A percentile compares a stretch with the other conserved stretches of the same genome.
phyloP scores from a whole-genome alignment of 192 early-diverging fungal species.

The Linnemannia schmuckeri region DNA sequence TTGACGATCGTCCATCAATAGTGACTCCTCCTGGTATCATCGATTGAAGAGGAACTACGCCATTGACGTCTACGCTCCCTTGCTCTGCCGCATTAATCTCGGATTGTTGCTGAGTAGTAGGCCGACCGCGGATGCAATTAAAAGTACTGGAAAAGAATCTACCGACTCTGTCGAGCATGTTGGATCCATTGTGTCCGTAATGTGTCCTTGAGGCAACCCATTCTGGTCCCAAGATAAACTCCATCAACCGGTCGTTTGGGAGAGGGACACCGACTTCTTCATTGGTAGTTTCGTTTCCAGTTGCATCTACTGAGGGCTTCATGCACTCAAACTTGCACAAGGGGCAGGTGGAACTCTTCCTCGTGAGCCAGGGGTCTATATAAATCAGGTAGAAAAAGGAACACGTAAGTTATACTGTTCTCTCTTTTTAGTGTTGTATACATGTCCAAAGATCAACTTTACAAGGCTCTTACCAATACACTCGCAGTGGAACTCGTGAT shows the following conservation, averaged over 20 bases:
- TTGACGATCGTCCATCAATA: not conserved
- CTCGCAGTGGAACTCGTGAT: slow-evolving; percentile 56
- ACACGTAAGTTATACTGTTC: too few relatives aligned
- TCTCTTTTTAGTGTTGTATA: not conserved
- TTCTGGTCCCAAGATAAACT: slow-evolving; percentile 45
- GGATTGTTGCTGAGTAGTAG: not conserved
- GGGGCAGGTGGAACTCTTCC: slow-evolving; percentile 59
- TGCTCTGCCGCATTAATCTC: not conserved
- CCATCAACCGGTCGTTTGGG: slow-evolving; percentile 44
- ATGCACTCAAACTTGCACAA: slow-evolving; percentile 58
- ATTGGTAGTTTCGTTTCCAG: not conserved
- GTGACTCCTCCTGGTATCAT: slow-evolving; percentile 1
- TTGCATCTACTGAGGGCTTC: not conserved
- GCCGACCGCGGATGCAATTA: slow-evolving; percentile 24
- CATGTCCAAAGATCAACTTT: not conserved
- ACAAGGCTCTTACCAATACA: slow-evolving; percentile 47
- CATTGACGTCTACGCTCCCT: not conserved
- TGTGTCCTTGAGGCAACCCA: slow-evolving; percentile 42
- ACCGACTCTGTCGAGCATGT: slow-evolving; percentile 17
- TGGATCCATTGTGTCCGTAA: slow-evolving; percentile 3
- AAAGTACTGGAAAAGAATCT: slow-evolving; percentile 7
- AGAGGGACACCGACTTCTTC: not conserved
- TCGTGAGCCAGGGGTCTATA: slow-evolving; percentile 57
- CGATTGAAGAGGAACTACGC: slow-evolving; percentile 19
- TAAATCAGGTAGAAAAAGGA: not conserved